Conservation (phyloP, 2,329 filamentous ascomycete genomes). For the Fusarium keratoplasticum region DNA sequence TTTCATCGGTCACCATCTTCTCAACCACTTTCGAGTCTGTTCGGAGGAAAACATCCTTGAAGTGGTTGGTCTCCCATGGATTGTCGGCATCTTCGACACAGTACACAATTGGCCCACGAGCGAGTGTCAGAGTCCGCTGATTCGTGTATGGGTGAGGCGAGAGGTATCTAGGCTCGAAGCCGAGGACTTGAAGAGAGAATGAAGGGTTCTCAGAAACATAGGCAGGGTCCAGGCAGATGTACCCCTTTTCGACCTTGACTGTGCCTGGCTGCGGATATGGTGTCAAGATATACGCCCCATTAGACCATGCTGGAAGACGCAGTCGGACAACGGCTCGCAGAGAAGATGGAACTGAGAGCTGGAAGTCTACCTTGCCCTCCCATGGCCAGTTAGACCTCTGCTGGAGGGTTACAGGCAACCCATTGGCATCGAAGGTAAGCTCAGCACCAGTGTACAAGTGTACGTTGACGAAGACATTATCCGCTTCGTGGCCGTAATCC, state of each 20-base stretch:
- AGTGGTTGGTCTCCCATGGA: constrained; percentile 65
- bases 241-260: constrained; percentile 56
- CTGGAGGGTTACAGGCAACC: constrained; percentile 51
- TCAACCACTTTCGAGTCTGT: constrained; percentile 4
- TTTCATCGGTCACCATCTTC: constrained; percentile 7
- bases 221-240: constrained; percentile 57
- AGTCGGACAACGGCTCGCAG: constrained; percentile 56
- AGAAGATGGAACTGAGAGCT: constrained; percentile 46
- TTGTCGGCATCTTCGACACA: constrained; percentile 71
- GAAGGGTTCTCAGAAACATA: constrained; percentile 55
- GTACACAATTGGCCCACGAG: constrained; percentile 68
- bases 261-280: constrained; percentile 43
- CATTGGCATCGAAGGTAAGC: constrained; percentile 54
- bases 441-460: constrained; percentile 65
- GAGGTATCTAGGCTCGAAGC: constrained; percentile 60
- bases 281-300: constrained; percentile 46
- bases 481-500: constrained; percentile 51
- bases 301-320: constrained; percentile 66
- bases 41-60: constrained; percentile 53
- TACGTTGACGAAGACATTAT: constrained; percentile 58
- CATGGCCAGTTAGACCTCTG: constrained; percentile 65
- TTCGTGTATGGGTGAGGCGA: constrained; percentile 66
- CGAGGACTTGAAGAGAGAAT: constrained; percentile 52
- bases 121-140: constrained; percentile 63
- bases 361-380: constrained; percentile 62